phyloP scores from a whole-genome alignment of 148 eudicot genomes.

The Rhododendron henanense region DNA sequence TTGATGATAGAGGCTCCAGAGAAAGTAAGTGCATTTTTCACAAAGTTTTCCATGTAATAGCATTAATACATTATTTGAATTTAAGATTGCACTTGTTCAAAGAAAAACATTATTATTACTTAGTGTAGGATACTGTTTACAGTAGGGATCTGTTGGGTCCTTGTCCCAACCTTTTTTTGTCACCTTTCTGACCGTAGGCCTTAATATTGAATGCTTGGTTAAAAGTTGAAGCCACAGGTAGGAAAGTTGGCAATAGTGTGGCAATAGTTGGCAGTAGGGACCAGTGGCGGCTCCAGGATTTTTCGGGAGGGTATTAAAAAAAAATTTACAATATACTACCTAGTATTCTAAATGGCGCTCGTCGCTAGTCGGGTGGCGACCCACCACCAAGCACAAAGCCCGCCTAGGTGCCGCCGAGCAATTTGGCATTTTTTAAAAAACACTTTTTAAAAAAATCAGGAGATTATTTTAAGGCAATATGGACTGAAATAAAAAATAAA shows the following conservation, averaged over 20 bases:
- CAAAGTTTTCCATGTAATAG: neutral
- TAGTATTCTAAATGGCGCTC: too few species aligned
- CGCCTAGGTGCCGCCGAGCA: too few species aligned
- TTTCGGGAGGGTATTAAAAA: too few species aligned
- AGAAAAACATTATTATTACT: neutral
- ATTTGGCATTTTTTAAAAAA: too few species aligned
- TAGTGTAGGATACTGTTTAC: neutral
- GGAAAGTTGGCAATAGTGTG: neutral
- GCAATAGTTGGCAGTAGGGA: neutral
- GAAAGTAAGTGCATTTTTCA: slow-evolving; percentile 56
- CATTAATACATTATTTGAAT: neutral
- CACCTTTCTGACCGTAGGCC: neutral
- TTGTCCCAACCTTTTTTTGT: neutral
- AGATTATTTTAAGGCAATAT: too few species aligned
- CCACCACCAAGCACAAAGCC: too few species aligned
- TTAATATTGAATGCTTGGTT: neutral
- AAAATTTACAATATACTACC: too few species aligned
- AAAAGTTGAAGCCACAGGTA: neutral
- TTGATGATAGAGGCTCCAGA: slow-evolving; percentile 57
- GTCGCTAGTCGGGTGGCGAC: too few species aligned
- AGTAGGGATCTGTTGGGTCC: neutral
- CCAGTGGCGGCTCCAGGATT: too few species aligned
- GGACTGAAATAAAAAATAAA: too few species aligned
- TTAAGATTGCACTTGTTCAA: neutral
- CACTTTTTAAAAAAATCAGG: too few species aligned